Evolutionary conservation across 805 yeast species (phyloP).

Genomic region (Martiniozyma abietophila): DNA sequence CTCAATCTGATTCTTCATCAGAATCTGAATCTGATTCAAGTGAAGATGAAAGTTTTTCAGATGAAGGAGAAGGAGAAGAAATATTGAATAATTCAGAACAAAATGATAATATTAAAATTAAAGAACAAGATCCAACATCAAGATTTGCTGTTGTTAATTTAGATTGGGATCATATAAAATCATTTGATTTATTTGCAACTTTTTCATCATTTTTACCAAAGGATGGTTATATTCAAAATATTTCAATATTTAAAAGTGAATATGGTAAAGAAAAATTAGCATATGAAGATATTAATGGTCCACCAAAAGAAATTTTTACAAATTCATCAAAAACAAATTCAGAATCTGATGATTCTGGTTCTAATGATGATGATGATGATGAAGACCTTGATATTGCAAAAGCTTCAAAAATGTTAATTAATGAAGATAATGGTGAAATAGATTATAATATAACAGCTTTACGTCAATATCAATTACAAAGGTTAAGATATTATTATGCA

Average conservation of each 20-base stretch:
- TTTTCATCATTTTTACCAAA: slow-evolving; percentile 77
- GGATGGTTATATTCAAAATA: slow-evolving; percentile 58
- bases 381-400: slow-evolving; percentile 37
- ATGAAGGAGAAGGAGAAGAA: slow-evolving; percentile 35
- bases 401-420: slow-evolving; percentile 59
- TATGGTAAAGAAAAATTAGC: slow-evolving; percentile 90
- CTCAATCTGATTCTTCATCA: slow-evolving; percentile 32
- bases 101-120: slow-evolving; percentile 36
- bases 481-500: slow-evolving; percentile 89
- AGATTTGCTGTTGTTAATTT: slow-evolving; percentile 87
- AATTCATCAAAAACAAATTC: slow-evolving; percentile 30
- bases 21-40: slow-evolving; percentile 14
- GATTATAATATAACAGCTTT: slow-evolving; percentile 68
- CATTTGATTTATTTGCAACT: slow-evolving; percentile 83
- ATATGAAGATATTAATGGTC: slow-evolving; percentile 85
- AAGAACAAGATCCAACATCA: slow-evolving; percentile 76
- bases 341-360: slow-evolving; percentile 30
- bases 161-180: slow-evolving; percentile 95
- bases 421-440: slow-evolving; percentile 74
- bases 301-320: slow-evolving; percentile 75
- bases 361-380: slow-evolving; percentile 38
- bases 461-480: slow-evolving; percentile 85
- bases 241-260: slow-evolving; percentile 77
- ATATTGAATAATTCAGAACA: slow-evolving; percentile 22
- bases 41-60: slow-evolving; percentile 30